These are phyloP conservation scores for Neurospora sp. DNA, from an alignment of 495 filamentous ascomycete species.

Conservation along the genomic window DNA sequence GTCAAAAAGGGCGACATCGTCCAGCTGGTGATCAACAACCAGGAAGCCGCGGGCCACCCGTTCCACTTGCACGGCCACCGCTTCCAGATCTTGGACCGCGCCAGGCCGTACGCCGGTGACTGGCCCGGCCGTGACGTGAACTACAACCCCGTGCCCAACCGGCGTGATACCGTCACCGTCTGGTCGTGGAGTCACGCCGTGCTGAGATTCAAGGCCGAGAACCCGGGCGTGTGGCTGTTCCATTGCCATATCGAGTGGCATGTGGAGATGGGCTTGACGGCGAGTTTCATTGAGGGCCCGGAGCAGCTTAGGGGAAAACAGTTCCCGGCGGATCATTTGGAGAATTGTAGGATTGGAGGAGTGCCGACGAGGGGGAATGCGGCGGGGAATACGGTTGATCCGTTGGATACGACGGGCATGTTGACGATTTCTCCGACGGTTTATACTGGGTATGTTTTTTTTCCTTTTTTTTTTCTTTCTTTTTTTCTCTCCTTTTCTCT, in stretches of 20 bases:
- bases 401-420: conserved; percentile 49
- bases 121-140: conserved; percentile 30
- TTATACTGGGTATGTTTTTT: conserved; percentile 29
- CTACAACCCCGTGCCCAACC: conserved; percentile 33
- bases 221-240: conserved; percentile 72
- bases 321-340: conserved; percentile 55
- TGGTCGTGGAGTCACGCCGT: conserved; percentile 45
- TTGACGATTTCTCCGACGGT: conserved; percentile 27
- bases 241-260: conserved; percentile 84
- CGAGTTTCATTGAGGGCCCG: conserved; percentile 63
- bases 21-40: conserved; percentile 75
- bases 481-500: too few relatives aligned
- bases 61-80: conserved; percentile 62
- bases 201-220: conserved; percentile 49
- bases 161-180: conserved; percentile 47
- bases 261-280: conserved; percentile 59
- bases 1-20: conserved; percentile 55
- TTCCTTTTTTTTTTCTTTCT: background rate
- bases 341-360: conserved; percentile 42
- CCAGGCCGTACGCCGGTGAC: conserved; percentile 25
- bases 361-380: conserved; percentile 59
- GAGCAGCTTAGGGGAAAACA: conserved; percentile 42
- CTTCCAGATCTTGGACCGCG: conserved; percentile 60
- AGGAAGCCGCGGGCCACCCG: conserved; percentile 49
- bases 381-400: conserved; percentile 56